phyloP scores from a whole-genome alignment of 2,329 filamentous ascomycete genomes.

The Calonectria fujianensis region DNA sequence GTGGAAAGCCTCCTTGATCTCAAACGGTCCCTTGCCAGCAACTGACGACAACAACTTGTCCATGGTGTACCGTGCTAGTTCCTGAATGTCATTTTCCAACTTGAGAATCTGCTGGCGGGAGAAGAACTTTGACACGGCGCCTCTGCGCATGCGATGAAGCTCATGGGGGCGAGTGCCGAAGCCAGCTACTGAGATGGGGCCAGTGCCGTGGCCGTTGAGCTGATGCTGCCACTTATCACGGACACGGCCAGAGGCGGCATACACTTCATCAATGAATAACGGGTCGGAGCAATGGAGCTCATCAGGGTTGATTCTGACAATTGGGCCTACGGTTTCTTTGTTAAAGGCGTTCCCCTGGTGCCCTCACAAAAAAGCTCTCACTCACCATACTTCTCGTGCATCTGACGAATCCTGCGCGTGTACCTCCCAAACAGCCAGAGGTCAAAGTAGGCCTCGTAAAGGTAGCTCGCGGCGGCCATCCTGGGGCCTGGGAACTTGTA shows the following conservation, averaged over 20 bases:
- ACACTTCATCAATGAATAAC: constrained; percentile 62
- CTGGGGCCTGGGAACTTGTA: constrained; percentile 14
- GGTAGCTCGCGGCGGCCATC: background rate
- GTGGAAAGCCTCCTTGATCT: constrained; percentile 60
- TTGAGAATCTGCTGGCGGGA: constrained; percentile 58
- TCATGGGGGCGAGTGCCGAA: constrained; percentile 56
- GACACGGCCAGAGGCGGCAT: constrained; percentile 54
- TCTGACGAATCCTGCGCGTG: constrained; percentile 12
- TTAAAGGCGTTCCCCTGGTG: background rate
- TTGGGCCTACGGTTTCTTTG: constrained; percentile 53
- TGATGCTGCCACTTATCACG: constrained; percentile 53
- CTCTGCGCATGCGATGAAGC: constrained; percentile 58
- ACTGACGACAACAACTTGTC: constrained; percentile 56
- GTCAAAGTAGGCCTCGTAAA: constrained; percentile 19
- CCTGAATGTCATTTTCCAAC: constrained; percentile 53
- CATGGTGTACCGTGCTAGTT: constrained; percentile 52
- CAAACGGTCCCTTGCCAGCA: constrained; percentile 53
- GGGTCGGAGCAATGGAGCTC: constrained; percentile 63
- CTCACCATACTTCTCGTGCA: constrained; percentile 30
- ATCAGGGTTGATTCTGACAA: constrained; percentile 63
- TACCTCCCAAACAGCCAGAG: constrained; percentile 6
- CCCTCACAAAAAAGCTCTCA: background rate
- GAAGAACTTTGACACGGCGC: constrained; percentile 59
- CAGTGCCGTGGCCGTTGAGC: constrained; percentile 45
- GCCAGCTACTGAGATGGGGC: constrained; percentile 39